phyloP scores from a whole-genome alignment of 805 yeast genomes.

The Clavispora phyllophila region DNA sequence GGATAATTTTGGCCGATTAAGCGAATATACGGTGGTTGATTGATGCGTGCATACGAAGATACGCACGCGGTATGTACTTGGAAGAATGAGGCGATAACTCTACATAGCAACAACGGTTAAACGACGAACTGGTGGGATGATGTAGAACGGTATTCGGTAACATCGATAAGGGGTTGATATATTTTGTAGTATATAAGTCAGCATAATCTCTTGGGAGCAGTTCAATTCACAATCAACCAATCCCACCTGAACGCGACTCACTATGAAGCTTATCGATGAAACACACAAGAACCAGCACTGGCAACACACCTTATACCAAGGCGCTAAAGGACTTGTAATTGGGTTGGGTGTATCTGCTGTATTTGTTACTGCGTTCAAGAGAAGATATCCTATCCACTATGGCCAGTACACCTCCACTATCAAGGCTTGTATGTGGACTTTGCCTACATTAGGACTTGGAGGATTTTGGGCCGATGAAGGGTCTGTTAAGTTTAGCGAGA shows the following conservation, averaged over 20 bases:
- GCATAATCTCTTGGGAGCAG: background rate
- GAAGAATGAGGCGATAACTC: background rate
- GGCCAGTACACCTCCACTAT: conserved; percentile 31
- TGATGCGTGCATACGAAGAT: background rate
- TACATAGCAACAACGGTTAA: background rate
- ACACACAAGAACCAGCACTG: conserved; percentile 67
- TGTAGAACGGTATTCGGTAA: background rate
- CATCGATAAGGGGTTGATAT: background rate
- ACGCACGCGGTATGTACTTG: background rate
- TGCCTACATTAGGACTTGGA: conserved; percentile 60
- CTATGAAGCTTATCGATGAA: conserved; percentile 61
- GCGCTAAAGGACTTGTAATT: conserved; percentile 49
- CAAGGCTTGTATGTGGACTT: conserved; percentile 59
- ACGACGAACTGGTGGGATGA: background rate
- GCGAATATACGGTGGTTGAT: background rate
- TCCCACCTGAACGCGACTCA: conserved; percentile 7
- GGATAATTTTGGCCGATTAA: background rate
- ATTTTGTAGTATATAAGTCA: background rate
- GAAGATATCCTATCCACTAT: conserved; percentile 42
- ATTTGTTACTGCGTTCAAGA: conserved; percentile 38
- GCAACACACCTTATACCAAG: conserved; percentile 55
- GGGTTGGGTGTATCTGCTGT: conserved; percentile 58
- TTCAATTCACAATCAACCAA: background rate
- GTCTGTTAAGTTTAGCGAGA: conserved; percentile 60
- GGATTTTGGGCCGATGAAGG: conserved; percentile 69